A percentile compares a stretch with the other conserved stretches of the same genome.
These are phyloP conservation scores for Colletotrichum filicis DNA, from an alignment of 2,329 filamentous ascomycete species.

Conservation along the genomic window DNA sequence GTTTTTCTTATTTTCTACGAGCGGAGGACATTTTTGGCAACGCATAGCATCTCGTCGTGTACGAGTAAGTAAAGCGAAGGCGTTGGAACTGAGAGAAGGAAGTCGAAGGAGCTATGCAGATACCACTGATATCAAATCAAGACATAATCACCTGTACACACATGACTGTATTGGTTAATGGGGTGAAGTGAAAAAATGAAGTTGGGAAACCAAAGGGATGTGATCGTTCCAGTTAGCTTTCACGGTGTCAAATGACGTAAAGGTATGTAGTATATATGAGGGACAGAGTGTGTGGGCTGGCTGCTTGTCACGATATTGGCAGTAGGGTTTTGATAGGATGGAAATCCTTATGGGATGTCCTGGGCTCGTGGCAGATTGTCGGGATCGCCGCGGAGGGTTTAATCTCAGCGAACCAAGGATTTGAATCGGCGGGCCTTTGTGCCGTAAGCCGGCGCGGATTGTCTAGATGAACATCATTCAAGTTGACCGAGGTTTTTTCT, in stretches of 20 bases:
- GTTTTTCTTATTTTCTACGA: neutral
- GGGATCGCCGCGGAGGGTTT: slow-evolving; percentile 3
- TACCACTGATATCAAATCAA: slow-evolving; percentile 30
- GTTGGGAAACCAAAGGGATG: neutral
- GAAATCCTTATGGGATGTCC: neutral
- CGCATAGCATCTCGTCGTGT: slow-evolving; percentile 30
- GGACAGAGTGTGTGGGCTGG: too few species aligned
- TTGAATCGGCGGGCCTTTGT: neutral
- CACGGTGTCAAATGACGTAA: neutral
- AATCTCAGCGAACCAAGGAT: neutral
- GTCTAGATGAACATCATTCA: too few species aligned
- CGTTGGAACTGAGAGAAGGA: slow-evolving; percentile 13
- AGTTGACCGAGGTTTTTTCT: too few species aligned
- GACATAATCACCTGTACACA: slow-evolving; percentile 14
- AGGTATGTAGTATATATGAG: neutral
- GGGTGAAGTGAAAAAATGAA: neutral
- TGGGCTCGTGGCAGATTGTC: neutral
- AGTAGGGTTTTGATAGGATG: neutral
- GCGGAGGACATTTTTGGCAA: slow-evolving; percentile 9
- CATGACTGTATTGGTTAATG: neutral
- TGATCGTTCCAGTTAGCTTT: neutral
- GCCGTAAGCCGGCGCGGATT: too few species aligned
- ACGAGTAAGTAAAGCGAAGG: slow-evolving; percentile 20
- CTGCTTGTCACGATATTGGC: neutral
- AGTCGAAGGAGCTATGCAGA: slow-evolving; percentile 18